phyloP scores from a whole-genome alignment of 192 early-diverging fungal species.

The Umbelopsis ramanniana region DNA sequence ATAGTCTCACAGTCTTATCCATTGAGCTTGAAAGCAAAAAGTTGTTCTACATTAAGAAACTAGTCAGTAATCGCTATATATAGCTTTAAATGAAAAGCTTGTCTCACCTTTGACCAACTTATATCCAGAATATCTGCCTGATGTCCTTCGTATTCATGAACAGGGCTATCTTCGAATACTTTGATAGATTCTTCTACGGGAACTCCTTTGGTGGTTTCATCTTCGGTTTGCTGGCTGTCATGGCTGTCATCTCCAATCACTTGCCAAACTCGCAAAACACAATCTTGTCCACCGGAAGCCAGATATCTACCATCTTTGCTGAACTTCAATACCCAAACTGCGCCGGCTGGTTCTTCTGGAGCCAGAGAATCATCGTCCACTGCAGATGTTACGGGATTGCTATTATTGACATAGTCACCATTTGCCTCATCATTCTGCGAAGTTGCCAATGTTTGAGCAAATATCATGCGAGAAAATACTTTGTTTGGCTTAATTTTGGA shows the following conservation, averaged over 20 bases:
- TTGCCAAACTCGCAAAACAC: conserved; percentile 70
- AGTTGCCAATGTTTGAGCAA: conserved; percentile 31
- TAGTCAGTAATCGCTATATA: not conserved
- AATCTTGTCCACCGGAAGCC: conserved; percentile 82
- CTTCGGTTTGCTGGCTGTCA: not conserved
- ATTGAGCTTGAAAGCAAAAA: conserved; percentile 82
- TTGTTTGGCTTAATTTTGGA: conserved; percentile 32
- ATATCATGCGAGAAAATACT: conserved; percentile 23
- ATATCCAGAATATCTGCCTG: conserved; percentile 70
- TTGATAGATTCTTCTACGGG: conserved; percentile 31
- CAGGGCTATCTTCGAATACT: conserved; percentile 68
- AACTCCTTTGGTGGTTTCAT: not conserved
- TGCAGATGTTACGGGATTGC: not conserved
- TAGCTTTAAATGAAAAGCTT: not conserved
- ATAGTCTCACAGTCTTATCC: conserved; percentile 86
- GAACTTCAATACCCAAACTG: conserved; percentile 80
- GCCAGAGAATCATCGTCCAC: not conserved
- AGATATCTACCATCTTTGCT: conserved; percentile 79
- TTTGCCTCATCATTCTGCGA: not conserved
- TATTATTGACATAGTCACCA: not conserved
- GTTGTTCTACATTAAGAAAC: conserved; percentile 49
- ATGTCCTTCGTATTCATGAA: conserved; percentile 78
- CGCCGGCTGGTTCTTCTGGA: conserved; percentile 26
- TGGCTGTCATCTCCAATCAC: conserved; percentile 25
- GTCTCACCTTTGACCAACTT: conserved; percentile 67